A percentile compares a stretch with the other conserved stretches of the same genome.
phyloP scores from a whole-genome alignment of 1,139 yeast genomes.

The Sugiyamaella castrensis region DNA sequence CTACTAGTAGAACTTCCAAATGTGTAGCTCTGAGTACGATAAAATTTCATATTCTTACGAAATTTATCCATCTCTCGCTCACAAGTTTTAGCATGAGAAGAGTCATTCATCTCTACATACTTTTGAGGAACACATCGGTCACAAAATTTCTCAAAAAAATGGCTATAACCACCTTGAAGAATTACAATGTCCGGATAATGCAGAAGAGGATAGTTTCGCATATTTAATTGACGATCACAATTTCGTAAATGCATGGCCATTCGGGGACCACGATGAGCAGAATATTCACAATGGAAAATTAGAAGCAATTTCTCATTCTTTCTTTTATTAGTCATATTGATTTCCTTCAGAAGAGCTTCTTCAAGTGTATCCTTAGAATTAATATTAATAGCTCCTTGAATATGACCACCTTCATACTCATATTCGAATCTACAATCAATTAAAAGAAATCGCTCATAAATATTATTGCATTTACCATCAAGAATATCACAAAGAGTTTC shows the following conservation, averaged over 20 bases:
- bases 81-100: slow-evolving; percentile 60
- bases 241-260: slow-evolving; percentile 85
- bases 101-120: slow-evolving; percentile 86
- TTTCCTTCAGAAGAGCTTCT: slow-evolving; percentile 33
- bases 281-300: slow-evolving; percentile 91
- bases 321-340: slow-evolving; percentile 6
- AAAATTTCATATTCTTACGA: slow-evolving; percentile 40
- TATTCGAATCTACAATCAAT: slow-evolving; percentile 91
- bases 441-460: slow-evolving; percentile 59
- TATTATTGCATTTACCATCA: slow-evolving; percentile 51
- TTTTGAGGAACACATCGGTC: slow-evolving; percentile 66
- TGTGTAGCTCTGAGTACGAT: slow-evolving; percentile 27
- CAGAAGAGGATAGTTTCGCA: slow-evolving; percentile 72
- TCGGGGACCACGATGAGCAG: slow-evolving; percentile 87
- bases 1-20: slow-evolving; percentile 13
- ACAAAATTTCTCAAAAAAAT: slow-evolving; percentile 58
- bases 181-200: slow-evolving; percentile 86
- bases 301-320: slow-evolving; percentile 46
- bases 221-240: slow-evolving; percentile 72
- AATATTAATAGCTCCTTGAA: slow-evolving; percentile 74
- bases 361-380: slow-evolving; percentile 70
- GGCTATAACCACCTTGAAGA: slow-evolving; percentile 86
- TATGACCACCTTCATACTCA: slow-evolving; percentile 92
- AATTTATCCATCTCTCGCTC: slow-evolving; percentile 71
- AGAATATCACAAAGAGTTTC: slow-evolving; percentile 62